phyloP scores from a whole-genome alignment of 352 stramenopile species.

The Globisporangium irregulare region DNA sequence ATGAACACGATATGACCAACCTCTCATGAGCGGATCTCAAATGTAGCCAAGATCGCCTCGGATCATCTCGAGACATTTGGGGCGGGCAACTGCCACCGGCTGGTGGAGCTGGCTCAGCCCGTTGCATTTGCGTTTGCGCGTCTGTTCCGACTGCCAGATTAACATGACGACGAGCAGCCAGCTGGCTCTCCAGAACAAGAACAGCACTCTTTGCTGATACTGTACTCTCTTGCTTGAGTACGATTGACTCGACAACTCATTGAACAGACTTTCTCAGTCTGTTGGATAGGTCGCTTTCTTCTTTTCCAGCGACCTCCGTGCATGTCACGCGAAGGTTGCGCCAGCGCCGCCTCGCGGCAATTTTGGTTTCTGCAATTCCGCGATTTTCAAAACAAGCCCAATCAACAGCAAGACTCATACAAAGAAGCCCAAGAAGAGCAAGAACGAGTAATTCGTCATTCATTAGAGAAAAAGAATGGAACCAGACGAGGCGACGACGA shows the following conservation, averaged over 20 bases:
- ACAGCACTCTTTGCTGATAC: neutral
- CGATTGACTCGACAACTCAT: neutral
- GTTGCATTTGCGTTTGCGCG: neutral
- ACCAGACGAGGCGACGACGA: neutral
- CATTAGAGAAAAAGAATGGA: neutral
- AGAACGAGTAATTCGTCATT: constrained; percentile 1
- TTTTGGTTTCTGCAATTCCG: constrained; percentile 8
- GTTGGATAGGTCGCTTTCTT: neutral
- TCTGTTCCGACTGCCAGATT: neutral
- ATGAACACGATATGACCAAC: neutral
- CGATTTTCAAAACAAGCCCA: neutral
- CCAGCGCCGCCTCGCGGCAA: neutral
- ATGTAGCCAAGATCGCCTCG: neutral
- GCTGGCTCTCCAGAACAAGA: neutral
- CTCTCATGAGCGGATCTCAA: neutral
- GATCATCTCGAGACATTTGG: neutral
- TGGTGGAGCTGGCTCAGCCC: neutral
- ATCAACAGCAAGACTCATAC: neutral
- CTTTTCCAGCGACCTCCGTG: neutral
- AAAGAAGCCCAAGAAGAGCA: neutral
- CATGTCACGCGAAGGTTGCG: constrained; percentile 6
- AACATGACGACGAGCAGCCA: neutral
- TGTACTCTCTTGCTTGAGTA: neutral
- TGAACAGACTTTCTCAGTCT: neutral
- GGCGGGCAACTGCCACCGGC: neutral